Evolutionary conservation across 306 rosid genomes (phyloP), one percentile per base, ranked within the genome.

Genomic region (Ziziphus jujuba): DNA sequence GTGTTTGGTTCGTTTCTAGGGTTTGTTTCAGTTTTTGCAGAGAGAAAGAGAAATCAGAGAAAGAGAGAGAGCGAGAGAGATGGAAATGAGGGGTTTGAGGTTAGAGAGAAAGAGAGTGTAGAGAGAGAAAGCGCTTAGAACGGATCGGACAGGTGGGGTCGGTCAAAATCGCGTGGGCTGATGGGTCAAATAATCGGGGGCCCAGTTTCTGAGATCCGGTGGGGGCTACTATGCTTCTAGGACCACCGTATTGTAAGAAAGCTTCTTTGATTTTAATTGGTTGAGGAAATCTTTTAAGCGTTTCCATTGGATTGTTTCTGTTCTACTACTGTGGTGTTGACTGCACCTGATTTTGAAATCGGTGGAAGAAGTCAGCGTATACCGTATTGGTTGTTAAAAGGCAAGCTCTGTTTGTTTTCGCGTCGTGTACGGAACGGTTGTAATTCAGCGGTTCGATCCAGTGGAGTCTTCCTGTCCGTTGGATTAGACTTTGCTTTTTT

Each of bases 71-170:
- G 28, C 33, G 25, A 31, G 49, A 59, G 53, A 65, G 72, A 25
- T 23, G 9, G 17, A 12, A 3, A 50, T 16, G 64, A 9, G 57
- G 45, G 50, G n/a, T 67, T 28, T 23, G 15, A 34, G 70, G 16
- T 49, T 11, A 56, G 72, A 21, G 72, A 38, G 75, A 2, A 28
- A 44, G 48, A 69, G 48, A 57, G 33, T 17, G 9, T 7, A 66
- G 25, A 25, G 72, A 67, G 33, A 52, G 56, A 77, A 72, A 75
- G 84, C 87, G 87, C 64, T 56, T 63, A 23, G 65, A 76, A 73
- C 92, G 88, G 92, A 84, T 84, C 81, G 40, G 86, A 66, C 63
- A n/a, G 84, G 79, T 75, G 72, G 57, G 45, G 59, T 16, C 51
- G 63, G 84, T 76, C 92, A 74, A 80, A 72, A 66, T 79, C 73